phyloP scores from a whole-genome alignment of 192 early-diverging fungal genomes.

The Cetraspora pellucida region DNA sequence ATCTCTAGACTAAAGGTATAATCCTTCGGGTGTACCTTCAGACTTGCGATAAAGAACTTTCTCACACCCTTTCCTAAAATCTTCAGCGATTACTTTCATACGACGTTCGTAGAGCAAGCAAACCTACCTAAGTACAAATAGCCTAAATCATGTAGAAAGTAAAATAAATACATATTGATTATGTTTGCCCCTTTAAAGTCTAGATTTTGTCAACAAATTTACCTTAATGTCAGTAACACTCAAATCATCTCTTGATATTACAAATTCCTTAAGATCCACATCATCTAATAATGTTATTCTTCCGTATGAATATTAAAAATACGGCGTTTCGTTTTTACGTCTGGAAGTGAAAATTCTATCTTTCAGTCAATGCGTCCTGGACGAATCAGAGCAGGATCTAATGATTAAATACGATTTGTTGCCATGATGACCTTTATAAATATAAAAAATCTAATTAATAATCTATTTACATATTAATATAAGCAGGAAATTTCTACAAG shows the following conservation, averaged over 20 bases:
- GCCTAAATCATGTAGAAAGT: conserved; percentile 54
- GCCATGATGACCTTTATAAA: too few relatives aligned
- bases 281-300: too few relatives aligned
- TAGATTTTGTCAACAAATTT: conserved; percentile 83
- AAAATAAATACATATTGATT: not conserved
- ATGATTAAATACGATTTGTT: too few relatives aligned
- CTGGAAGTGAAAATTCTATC: conserved; percentile 99
- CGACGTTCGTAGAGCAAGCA: conserved; percentile 93
- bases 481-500: too few relatives aligned
- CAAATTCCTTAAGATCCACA: conserved; percentile 91
- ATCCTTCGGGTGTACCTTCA: too few relatives aligned
- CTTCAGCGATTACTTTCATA: conserved; percentile 99
- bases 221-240: conserved; percentile 97
- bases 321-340: conserved; percentile 94
- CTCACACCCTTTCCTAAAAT: conserved; percentile 96
- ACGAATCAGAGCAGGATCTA: too few relatives aligned
- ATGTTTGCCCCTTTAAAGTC: not conserved
- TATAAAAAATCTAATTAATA: too few relatives aligned
- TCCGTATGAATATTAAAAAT: conserved; percentile 96
- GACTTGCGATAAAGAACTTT: too few relatives aligned
- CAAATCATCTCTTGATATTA: too few relatives aligned
- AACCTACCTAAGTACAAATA: conserved; percentile 97
- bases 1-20: too few relatives aligned
- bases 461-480: too few relatives aligned
- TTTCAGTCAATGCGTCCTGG: too few relatives aligned